Percentiles rank a stretch among this genome's conserved stretches.
These are phyloP conservation scores for Cicer arietinum DNA, from an alignment of 306 rosid genomes.

Conservation along the genomic window DNA sequence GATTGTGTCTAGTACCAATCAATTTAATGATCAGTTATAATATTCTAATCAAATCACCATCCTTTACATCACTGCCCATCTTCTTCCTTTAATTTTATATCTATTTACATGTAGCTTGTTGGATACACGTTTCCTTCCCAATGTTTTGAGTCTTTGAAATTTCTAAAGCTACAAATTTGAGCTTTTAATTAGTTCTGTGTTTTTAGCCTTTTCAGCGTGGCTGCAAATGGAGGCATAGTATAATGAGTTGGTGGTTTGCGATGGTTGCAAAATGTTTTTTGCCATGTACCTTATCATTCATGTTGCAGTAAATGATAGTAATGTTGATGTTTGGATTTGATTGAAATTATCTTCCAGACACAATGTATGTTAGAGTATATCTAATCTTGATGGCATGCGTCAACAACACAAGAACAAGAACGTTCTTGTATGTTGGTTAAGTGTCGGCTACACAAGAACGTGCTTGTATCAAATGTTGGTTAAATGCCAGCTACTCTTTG, in stretches of 20 bases:
- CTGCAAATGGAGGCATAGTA: too few relatives aligned
- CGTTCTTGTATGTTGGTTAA: not conserved
- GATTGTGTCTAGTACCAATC: too few relatives aligned
- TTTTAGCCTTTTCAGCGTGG: too few relatives aligned
- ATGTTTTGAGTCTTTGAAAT: too few relatives aligned
- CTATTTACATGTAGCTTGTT: too few relatives aligned
- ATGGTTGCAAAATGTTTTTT: not conserved
- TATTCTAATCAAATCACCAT: too few relatives aligned
- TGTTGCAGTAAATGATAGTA: not conserved
- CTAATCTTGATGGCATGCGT: conserved; percentile 10
- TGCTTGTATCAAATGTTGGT: not conserved
- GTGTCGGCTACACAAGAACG: not conserved
- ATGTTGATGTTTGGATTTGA: not conserved
- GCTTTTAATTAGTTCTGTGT: too few relatives aligned
- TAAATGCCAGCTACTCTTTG: conserved; percentile 12
- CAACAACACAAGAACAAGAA: conserved; percentile 7
- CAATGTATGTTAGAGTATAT: conserved; percentile 10
- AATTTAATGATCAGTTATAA: too few relatives aligned
- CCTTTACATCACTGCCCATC: not conserved
- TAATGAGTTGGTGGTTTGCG: not conserved
- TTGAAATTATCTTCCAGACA: not conserved
- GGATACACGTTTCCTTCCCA: too few relatives aligned
- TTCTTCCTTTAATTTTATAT: not conserved
- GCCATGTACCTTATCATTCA: not conserved
- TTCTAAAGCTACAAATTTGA: too few relatives aligned